Conservation (phyloP, 495 filamentous ascomycete genomes). For the Neurospora tetraspora region DNA sequence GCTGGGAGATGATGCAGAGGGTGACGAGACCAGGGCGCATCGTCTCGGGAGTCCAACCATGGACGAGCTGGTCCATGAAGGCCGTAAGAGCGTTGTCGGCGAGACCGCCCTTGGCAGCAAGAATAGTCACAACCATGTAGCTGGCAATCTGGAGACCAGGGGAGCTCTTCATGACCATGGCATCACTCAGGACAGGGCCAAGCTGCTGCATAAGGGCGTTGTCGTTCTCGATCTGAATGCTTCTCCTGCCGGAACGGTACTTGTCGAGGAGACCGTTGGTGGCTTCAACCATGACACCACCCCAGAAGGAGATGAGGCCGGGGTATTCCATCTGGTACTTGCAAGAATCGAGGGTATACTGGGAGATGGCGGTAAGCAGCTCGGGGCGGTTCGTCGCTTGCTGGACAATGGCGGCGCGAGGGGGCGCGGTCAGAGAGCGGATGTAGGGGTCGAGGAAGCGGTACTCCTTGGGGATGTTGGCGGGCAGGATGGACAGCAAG, state of each 20-base stretch:
- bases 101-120: conserved; percentile 70
- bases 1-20: conserved; percentile 67
- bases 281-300: conserved; percentile 69
- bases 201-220: conserved; percentile 68
- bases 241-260: conserved; percentile 56
- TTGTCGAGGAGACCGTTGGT: conserved; percentile 69
- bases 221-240: conserved; percentile 59
- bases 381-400: conserved; percentile 60
- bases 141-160: conserved; percentile 71
- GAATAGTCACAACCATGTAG: conserved; percentile 80
- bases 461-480: conserved; percentile 60
- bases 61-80: conserved; percentile 77
- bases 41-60: conserved; percentile 63
- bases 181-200: conserved; percentile 65
- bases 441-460: conserved; percentile 80
- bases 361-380: conserved; percentile 62
- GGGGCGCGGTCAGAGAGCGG: conserved; percentile 58
- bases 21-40: conserved; percentile 66
- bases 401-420: conserved; percentile 69
- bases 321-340: conserved; percentile 59
- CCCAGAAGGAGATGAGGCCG: conserved; percentile 78
- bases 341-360: conserved; percentile 61
- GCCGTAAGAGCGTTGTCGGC: conserved; percentile 63
- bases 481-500: conserved; percentile 72
- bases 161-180: conserved; percentile 58